Evolutionary conservation across 306 rosid genomes (phyloP), one percentile per base, ranked within the genome.

Genomic region (Crotalaria pallida): DNA sequence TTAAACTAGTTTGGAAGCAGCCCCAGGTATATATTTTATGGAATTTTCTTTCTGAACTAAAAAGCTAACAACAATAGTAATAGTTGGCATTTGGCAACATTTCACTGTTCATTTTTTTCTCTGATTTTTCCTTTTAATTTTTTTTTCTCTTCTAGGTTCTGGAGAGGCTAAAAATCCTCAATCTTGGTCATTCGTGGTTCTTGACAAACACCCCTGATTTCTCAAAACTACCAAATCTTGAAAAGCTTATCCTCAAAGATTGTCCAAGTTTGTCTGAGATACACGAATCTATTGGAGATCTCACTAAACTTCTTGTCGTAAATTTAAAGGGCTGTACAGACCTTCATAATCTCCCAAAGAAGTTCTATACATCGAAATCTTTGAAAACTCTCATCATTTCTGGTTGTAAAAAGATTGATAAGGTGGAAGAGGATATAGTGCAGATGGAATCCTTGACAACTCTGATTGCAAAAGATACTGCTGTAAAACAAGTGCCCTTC

Each of bases 391-490:
- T 88, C 4, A 73, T 79, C 41, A 50, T 85, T 52, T 78, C 75
- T 33, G 88, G 89, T 2, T 79, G 79, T 75, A 53, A 73, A 8
- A 76, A 51, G 26, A 67, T 88, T 15, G 73, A 47, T 9, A 58
- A 8, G 13, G 65, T 82, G 18, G 73, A 63, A 17, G 77, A 82
- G 1, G 77, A 65, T 21, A 26, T 87, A 12, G 87, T 67, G 44
- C 75, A 79, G 11, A 66, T 87, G 84, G 44, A 29, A 56, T 84
- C 87, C 38, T 23, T 87, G 75, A 77, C 65, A 6, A 82, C 63
- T 15, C 67, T 87, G 3, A 7, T 8, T 0, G 84, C 77, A 0
- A 79, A 87, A 21, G 18, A 71, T 19, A 76, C 86, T 3, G 44
- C 73, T 29, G 67, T 86, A 5, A 67, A 60, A 56, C 22, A 50